phyloP scores from a whole-genome alignment of 176 grass and related monocot genomes.

The Otatea glauca region DNA sequence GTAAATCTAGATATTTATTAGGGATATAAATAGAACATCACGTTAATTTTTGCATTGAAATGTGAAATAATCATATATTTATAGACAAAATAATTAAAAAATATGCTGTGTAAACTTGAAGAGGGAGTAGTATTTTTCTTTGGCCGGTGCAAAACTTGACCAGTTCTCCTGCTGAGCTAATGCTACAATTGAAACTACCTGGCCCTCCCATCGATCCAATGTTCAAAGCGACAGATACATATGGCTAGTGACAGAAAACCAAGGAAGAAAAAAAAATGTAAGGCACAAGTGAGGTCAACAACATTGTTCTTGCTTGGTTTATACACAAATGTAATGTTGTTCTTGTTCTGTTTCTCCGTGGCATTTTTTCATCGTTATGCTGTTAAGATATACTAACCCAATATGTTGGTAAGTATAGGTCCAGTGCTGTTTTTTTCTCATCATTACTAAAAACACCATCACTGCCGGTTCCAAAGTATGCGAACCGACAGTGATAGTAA shows the following conservation, averaged over 20 bases:
- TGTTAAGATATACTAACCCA: not conserved
- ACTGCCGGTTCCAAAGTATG: too few species aligned
- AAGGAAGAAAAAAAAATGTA: not conserved
- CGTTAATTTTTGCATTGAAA: too few species aligned
- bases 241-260: not conserved
- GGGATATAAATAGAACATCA: too few species aligned
- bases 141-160: conserved; percentile 26
- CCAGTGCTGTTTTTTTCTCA: not conserved
- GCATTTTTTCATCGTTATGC: not conserved
- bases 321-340: not conserved
- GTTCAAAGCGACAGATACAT: conserved; percentile 8
- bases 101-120: too few species aligned
- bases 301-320: conserved; percentile 25
- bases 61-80: too few species aligned
- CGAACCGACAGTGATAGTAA: too few species aligned
- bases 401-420: not conserved
- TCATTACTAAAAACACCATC: too few species aligned
- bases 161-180: not conserved
- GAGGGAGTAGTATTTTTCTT: not conserved
- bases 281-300: conserved; percentile 35
- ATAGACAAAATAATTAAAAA: too few species aligned
- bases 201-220: not conserved
- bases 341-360: not conserved
- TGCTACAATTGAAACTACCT: not conserved
- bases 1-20: too few species aligned